Evolutionary conservation across 306 rosid genomes (phyloP), one percentile per base, ranked within the genome.

Genomic region (Corylus heterophylla): DNA sequence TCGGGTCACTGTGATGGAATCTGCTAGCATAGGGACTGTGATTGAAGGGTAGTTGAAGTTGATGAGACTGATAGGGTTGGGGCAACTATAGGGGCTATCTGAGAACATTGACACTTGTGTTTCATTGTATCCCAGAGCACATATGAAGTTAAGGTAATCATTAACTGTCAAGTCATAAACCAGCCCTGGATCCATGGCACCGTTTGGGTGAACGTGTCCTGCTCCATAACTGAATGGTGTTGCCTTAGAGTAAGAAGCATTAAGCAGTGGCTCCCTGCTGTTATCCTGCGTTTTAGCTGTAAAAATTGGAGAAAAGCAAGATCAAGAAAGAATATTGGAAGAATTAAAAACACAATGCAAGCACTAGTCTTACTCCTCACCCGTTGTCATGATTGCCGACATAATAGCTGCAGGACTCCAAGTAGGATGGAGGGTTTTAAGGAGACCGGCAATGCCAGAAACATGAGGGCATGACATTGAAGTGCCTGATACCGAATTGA

Each of bases 381-480:
- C 92, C 0, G 91, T 92, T 74, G 98, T 94, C 97, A 94, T 91
- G 86, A 94, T 92, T 75, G 98, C 98, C n/a, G 97, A 94, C 80
- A 85, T 92, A 71, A 92, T 92, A 73, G 97, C 97, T 58, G 98
- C 89, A 52, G 98, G 95, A 69, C 90, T 88, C 98, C 98, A 94
- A 4, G 90, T 79, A 44, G 98, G 97, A 83, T 94, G 76, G 8
- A 92, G 80, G 14, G 90, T 69, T 83, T 75, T 94, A 27, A 94
- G 86, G 14, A 94, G 89, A 42, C 97, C 97, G 35, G 51, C 94
- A 77, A 89, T 75, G 76, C 97, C 97, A 5, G 97, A 85, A 82
- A 94, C 82, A 64, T 94, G 97, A 68, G 98, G 98, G 52, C 98
- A 94, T 16, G 98, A 92, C 98, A 92, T 94, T 48, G 98, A 94